Evolutionary conservation across 2,329 filamentous ascomycete genomes (phyloP).

Genomic region (Aspergillus sp.): DNA sequence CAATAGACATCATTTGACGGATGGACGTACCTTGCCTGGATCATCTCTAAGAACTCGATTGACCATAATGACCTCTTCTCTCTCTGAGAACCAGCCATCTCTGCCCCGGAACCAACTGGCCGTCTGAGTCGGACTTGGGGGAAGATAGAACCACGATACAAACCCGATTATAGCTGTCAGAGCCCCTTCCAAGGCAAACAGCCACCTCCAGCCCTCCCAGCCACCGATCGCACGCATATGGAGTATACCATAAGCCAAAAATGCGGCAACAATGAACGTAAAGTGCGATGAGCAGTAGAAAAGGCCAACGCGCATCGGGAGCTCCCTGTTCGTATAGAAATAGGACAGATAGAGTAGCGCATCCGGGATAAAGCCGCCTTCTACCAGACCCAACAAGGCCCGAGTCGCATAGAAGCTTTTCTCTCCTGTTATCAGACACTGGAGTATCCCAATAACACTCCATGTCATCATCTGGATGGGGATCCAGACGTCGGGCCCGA

Average conservation of each 20-base stretch:
- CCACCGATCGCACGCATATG: slow-evolving; percentile 41
- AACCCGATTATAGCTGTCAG: slow-evolving; percentile 57
- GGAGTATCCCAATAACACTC: slow-evolving; percentile 16
- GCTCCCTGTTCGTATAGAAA: slow-evolving; percentile 71
- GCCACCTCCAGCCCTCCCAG: slow-evolving; percentile 43
- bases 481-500: slow-evolving; percentile 31
- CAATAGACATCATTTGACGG: not conserved
- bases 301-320: slow-evolving; percentile 64
- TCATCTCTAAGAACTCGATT: slow-evolving; percentile 61
- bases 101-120: slow-evolving; percentile 57
- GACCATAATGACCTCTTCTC: slow-evolving; percentile 70
- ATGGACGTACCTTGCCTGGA: slow-evolving; percentile 26
- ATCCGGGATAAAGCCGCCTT: slow-evolving; percentile 54
- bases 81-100: slow-evolving; percentile 67
- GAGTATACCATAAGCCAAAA: slow-evolving; percentile 47
- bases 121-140: slow-evolving; percentile 65
- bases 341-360: slow-evolving; percentile 54
- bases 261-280: slow-evolving; percentile 48
- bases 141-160: slow-evolving; percentile 60
- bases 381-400: slow-evolving; percentile 47
- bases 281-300: slow-evolving; percentile 67
- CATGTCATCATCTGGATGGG: slow-evolving; percentile 26
- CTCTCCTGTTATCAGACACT: slow-evolving; percentile 25
- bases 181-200: slow-evolving; percentile 43
- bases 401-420: slow-evolving; percentile 29